Percentiles rank a stretch among this genome's conserved stretches.
Conservation (phyloP, 208 protist genomes). For the Trypanosoma grayi region DNA sequence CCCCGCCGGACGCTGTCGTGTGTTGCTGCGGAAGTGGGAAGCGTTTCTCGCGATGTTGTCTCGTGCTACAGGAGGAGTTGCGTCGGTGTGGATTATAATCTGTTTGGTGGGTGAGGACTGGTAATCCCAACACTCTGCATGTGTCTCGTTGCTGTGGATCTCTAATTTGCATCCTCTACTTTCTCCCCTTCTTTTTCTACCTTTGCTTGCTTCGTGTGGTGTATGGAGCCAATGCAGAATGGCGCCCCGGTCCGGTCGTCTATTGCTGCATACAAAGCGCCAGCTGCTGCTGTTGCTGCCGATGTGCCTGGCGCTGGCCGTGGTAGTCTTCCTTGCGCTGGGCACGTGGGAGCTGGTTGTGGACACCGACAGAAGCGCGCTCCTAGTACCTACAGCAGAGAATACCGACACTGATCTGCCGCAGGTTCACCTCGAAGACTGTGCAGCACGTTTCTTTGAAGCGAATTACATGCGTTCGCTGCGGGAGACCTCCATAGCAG, state of each 20-base stretch:
- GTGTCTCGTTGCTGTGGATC: neutral
- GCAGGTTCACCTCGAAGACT: conserved; percentile 5
- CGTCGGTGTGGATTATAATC: conserved; percentile 5
- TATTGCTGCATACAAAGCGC: no score
- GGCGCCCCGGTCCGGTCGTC: no score
- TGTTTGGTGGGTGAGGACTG: neutral
- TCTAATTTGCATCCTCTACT: neutral
- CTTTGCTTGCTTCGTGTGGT: neutral
- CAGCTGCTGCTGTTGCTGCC: no score
- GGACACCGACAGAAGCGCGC: neutral
- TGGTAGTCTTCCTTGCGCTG: no score
- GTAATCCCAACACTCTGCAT: neutral
- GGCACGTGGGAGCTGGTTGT: neutral
- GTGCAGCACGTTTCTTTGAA: conserved; percentile 13
- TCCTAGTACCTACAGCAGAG: neutral
- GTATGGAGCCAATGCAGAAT: no score
- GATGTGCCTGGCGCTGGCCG: no score
- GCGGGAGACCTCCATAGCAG: neutral
- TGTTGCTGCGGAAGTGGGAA: conserved; percentile 52
- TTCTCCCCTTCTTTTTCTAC: conserved; percentile 10
- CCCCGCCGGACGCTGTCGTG: conserved; percentile 1
- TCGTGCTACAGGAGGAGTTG: conserved; percentile 33
- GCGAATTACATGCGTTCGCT: conserved; percentile 11
- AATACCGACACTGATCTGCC: neutral
- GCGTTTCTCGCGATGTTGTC: conserved; percentile 45